phyloP scores from a whole-genome alignment of 768 basidiomycete species.

The Candolleomyces eurysporus region DNA sequence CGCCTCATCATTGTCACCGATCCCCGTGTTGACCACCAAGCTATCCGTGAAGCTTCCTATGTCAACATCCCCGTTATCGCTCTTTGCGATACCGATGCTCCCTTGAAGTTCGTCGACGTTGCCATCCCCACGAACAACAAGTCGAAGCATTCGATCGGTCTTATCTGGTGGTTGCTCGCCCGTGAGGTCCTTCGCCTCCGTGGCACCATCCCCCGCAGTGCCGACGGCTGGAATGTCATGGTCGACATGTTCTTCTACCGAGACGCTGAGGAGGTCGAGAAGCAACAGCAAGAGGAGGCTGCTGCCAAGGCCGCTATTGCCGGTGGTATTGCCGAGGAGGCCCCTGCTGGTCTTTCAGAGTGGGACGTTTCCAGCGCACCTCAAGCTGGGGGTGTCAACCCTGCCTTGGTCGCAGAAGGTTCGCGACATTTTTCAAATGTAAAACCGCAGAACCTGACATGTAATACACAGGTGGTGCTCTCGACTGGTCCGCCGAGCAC shows the following conservation, averaged over 20 bases:
- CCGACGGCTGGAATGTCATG: slow-evolving; percentile 97
- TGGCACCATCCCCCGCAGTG: slow-evolving; percentile 87
- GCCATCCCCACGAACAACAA: slow-evolving; percentile 99
- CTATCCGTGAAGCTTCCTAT: slow-evolving; percentile 99
- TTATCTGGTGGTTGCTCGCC: slow-evolving; percentile 96
- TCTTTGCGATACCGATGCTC: slow-evolving; percentile 97
- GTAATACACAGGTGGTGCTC: slow-evolving; percentile 38
- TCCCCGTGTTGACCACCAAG: slow-evolving; percentile 99
- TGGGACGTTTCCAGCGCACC: slow-evolving; percentile 77
- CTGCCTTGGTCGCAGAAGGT: slow-evolving; percentile 67
- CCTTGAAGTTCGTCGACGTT: slow-evolving; percentile 96
- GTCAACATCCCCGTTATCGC: slow-evolving; percentile 99
- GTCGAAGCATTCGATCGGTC: slow-evolving; percentile 94
- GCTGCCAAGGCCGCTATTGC: slow-evolving; percentile 74
- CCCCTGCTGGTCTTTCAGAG: slow-evolving; percentile 44
- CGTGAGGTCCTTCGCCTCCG: slow-evolving; percentile 96
- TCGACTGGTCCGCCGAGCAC: slow-evolving; percentile 83
- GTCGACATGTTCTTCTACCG: slow-evolving; percentile 99
- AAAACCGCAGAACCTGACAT: too few species aligned
- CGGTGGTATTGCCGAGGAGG: slow-evolving; percentile 41
- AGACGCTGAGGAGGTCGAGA: slow-evolving; percentile 98
- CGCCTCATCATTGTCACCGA: slow-evolving; percentile 98
- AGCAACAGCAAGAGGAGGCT: slow-evolving; percentile 93
- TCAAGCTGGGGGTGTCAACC: slow-evolving; percentile 72
- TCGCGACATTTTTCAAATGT: slow-evolving; percentile 24